These are phyloP conservation scores for Acacia acuminata DNA, from an alignment of 306 rosid species.

Conservation along the genomic window DNA sequence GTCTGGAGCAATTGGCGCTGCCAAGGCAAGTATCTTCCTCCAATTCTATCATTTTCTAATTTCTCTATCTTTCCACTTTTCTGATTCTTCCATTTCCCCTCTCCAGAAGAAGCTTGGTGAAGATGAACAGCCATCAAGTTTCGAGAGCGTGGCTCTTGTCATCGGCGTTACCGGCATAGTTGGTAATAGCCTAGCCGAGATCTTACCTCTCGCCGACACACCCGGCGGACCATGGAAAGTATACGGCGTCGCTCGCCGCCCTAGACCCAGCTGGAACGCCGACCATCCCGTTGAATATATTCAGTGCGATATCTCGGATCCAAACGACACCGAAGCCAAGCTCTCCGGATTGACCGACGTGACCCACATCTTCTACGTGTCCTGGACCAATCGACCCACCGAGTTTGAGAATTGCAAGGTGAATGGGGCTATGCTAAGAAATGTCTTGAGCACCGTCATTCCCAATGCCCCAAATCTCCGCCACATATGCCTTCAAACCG, in stretches of 20 bases:
- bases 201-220: not conserved
- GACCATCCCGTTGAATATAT: constrained; percentile 51
- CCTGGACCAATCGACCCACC: constrained; percentile 37
- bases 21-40: constrained; percentile 24
- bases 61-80: not conserved
- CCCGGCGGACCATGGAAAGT: constrained; percentile 20
- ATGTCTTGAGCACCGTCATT: not conserved
- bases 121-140: constrained; percentile 5
- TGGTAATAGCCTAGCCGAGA: constrained; percentile 2
- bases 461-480: constrained; percentile 7
- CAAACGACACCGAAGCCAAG: constrained; percentile 42
- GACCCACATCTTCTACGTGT: constrained; percentile 57
- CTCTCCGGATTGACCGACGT: constrained; percentile 52
- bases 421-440: not conserved
- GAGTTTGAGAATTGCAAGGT: not conserved
- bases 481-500: constrained; percentile 9
- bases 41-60: not conserved
- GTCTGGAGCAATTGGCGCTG: constrained; percentile 46
- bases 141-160: constrained; percentile 23
- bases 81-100: not conserved
- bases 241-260: constrained; percentile 9
- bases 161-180: constrained; percentile 25
- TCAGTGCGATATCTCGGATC: constrained; percentile 29
- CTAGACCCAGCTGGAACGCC: constrained; percentile 56
- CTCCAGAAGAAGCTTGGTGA: constrained; percentile 27